Evolutionary conservation across 2,329 filamentous ascomycete species (phyloP).

Genomic region (Pseudophaeomoniella oleicola): DNA sequence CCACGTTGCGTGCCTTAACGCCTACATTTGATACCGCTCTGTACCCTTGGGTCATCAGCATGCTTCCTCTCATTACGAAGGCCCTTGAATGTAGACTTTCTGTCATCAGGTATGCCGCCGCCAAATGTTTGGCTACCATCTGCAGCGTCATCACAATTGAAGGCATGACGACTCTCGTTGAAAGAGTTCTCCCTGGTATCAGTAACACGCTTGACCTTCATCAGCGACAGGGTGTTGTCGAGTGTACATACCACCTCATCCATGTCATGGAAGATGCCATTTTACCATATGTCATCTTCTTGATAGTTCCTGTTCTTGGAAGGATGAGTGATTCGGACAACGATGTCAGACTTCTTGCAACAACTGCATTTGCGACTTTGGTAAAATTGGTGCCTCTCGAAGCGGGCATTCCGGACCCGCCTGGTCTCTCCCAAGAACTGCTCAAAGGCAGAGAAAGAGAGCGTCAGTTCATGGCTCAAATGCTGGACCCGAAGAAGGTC

Average conservation of each 20-base stretch:
- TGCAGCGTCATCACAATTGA: slow-evolving; percentile 93
- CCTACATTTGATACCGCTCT: slow-evolving; percentile 70
- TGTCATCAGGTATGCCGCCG: slow-evolving; percentile 89
- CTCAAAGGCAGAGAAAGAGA: slow-evolving; percentile 85
- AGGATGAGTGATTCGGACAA: slow-evolving; percentile 98
- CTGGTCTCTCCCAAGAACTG: slow-evolving; percentile 76
- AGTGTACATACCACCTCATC: slow-evolving; percentile 92
- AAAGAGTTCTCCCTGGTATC: slow-evolving; percentile 82
- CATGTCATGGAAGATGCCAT: slow-evolving; percentile 97
- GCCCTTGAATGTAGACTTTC: slow-evolving; percentile 78
- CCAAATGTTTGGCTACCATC: slow-evolving; percentile 92
- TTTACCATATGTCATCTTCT: slow-evolving; percentile 93
- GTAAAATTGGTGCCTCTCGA: slow-evolving; percentile 95
- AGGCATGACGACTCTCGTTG: slow-evolving; percentile 89
- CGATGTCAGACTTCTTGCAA: slow-evolving; percentile 84
- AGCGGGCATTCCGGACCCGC: slow-evolving; percentile 91
- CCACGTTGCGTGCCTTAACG: slow-evolving; percentile 79
- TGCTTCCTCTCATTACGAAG: slow-evolving; percentile 75
- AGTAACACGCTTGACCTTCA: slow-evolving; percentile 79
- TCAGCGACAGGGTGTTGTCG: slow-evolving; percentile 82
- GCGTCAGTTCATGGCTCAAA: slow-evolving; percentile 89
- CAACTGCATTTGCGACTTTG: slow-evolving; percentile 89
- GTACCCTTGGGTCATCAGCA: slow-evolving; percentile 63
- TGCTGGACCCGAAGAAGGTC: slow-evolving; percentile 92
- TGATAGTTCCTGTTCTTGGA: slow-evolving; percentile 90